Conservation (phyloP, 1,284 basidiomycete genomes). For the Moesziomyces sp. region DNA sequence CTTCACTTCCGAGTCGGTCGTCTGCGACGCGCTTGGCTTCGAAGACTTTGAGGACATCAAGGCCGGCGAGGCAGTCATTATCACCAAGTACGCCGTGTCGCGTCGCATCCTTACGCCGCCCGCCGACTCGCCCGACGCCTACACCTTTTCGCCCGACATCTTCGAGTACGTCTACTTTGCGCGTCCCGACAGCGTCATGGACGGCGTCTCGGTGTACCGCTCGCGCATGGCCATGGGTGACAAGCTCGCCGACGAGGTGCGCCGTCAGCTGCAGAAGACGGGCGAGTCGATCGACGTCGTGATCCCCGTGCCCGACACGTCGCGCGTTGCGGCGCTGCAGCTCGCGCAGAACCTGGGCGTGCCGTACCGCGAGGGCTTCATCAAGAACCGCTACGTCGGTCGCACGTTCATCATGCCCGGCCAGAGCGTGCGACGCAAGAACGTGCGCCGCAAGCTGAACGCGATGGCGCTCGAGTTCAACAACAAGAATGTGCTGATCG, state of each 20-base stretch:
- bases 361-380: slow-evolving; percentile 97
- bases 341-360: slow-evolving; percentile 88
- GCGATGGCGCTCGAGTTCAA: slow-evolving; percentile 99
- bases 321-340: slow-evolving; percentile 93
- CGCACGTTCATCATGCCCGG: slow-evolving; percentile 99
- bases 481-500: slow-evolving; percentile 90
- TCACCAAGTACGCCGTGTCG: slow-evolving; percentile 73
- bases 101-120: slow-evolving; percentile 57
- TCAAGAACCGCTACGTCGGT: slow-evolving; percentile 98
- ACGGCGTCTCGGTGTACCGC: slow-evolving; percentile 96
- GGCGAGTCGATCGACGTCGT: slow-evolving; percentile 75
- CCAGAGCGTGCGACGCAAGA: slow-evolving; percentile 83
- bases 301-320: slow-evolving; percentile 98
- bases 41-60: slow-evolving; percentile 91
- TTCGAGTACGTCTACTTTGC: slow-evolving; percentile 99
- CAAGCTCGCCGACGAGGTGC: slow-evolving; percentile 86
- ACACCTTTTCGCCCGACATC: slow-evolving; percentile 80
- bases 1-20: slow-evolving; percentile 94
- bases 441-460: slow-evolving; percentile 94
- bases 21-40: slow-evolving; percentile 92
- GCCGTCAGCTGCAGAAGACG: slow-evolving; percentile 77
- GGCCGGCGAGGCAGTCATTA: slow-evolving; percentile 93
- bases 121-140: slow-evolving; percentile 37
- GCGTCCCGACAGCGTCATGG: slow-evolving; percentile 95
- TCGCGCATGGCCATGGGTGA: slow-evolving; percentile 99